Conservation (phyloP, 225 moss, liverwort and hornwort species). For the Climacium dendroides region DNA sequence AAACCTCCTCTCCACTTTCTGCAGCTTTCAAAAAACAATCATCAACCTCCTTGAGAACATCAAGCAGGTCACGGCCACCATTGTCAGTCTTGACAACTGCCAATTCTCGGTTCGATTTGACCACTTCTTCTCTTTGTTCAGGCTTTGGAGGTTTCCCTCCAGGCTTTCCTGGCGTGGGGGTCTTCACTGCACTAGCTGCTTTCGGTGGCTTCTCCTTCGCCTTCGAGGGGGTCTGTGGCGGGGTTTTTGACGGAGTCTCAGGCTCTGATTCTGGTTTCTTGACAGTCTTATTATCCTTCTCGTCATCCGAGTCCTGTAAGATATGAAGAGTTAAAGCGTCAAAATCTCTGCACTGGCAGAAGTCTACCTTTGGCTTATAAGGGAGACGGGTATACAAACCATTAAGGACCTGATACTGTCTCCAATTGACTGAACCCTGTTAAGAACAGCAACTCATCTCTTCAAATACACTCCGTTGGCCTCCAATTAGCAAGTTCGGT, state of each 20-base stretch:
- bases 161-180: constrained; percentile 7
- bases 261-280: constrained; percentile 7
- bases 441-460: not conserved
- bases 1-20: constrained; percentile 49
- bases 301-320: constrained; percentile 25
- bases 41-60: constrained; percentile 65
- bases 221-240: constrained; percentile 4
- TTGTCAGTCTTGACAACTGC: constrained; percentile 12
- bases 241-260: constrained; percentile 4
- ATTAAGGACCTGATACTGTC: not conserved
- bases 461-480: not conserved
- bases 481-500: not conserved
- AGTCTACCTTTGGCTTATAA: not conserved
- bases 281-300: constrained; percentile 10
- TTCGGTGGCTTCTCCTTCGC: constrained; percentile 9
- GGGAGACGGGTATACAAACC: not conserved
- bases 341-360: not conserved
- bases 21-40: constrained; percentile 53
- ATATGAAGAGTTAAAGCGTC: not conserved
- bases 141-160: constrained; percentile 17
- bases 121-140: constrained; percentile 12
- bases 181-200: constrained; percentile 1
- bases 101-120: constrained; percentile 20
- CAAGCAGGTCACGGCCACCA: constrained; percentile 51
- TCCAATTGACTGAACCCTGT: not conserved